Conservation (phyloP, 495 filamentous ascomycete genomes). For the Glarea lozoyensis region DNA sequence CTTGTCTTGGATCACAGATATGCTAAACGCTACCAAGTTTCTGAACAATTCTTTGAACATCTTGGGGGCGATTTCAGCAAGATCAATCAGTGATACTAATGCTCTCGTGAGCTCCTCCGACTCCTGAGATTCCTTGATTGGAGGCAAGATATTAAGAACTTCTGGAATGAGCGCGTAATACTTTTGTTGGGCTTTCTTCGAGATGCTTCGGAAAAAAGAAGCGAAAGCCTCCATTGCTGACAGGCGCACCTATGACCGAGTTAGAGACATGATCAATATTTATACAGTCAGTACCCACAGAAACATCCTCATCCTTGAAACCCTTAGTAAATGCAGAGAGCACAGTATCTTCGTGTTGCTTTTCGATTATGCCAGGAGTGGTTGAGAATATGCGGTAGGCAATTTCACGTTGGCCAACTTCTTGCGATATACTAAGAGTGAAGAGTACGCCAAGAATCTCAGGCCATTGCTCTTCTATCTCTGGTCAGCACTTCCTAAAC, state of each 20-base stretch:
- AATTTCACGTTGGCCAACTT: constrained; percentile 74
- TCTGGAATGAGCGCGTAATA: constrained; percentile 81
- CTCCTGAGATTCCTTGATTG: constrained; percentile 81
- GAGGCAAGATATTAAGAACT: constrained; percentile 84
- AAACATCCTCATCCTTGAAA: constrained; percentile 79
- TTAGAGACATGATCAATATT: not conserved
- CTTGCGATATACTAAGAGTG: constrained; percentile 73
- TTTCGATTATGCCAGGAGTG: constrained; percentile 93
- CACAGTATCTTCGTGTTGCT: constrained; percentile 83
- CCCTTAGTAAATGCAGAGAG: constrained; percentile 77
- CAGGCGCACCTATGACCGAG: constrained; percentile 54
- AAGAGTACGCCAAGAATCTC: constrained; percentile 83
- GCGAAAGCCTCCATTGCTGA: constrained; percentile 95
- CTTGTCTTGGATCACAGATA: constrained; percentile 91
- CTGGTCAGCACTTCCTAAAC: no score
- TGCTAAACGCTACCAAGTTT: constrained; percentile 82
- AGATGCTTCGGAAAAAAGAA: constrained; percentile 84
- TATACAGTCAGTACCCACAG: constrained; percentile 38
- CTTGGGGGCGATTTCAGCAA: constrained; percentile 82
- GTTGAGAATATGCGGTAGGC: constrained; percentile 92
- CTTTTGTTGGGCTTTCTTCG: constrained; percentile 76
- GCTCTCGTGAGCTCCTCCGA: constrained; percentile 84
- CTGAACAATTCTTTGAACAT: constrained; percentile 95
- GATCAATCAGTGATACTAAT: constrained; percentile 81
- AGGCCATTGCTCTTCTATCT: constrained; percentile 73